Evolutionary conservation across 345 rosid genomes (phyloP), one percentile per base, ranked within the genome.

Genomic region (Populus pruinosa): DNA sequence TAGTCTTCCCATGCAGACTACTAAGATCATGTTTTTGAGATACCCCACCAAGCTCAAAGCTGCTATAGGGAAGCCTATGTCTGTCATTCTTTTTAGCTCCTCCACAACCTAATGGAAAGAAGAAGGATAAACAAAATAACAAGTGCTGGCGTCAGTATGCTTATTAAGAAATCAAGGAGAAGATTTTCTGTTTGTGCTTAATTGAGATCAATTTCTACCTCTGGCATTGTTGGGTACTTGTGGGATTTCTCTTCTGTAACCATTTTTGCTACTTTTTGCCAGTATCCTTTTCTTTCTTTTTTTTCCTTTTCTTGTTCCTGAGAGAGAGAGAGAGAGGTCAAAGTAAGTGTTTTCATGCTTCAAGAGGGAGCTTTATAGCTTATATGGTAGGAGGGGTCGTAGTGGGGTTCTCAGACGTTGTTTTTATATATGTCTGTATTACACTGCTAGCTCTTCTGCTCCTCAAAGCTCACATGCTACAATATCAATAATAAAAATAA

Each of bases 1-100:
- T 2, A 95, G 86, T 12, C 91, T 88, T 27, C 99, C 98, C 94
- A 95, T 88, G 88, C 89, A 93, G 35, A 87, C 87, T 20, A 95
- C 96, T 27, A 88, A 79, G n/a, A 89, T 65, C 94, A 92, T 90
- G 90, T 87, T 92, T 74, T 87, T 95, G 23, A 92, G 81, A 80
- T 95, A 95, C 74, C 85, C 80, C 71, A 89, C 80, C 81, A 93
- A 39, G 87, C 97, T 86, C 87, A 91, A 89, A 71, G 94, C 92
- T 20, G 88, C 87, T 77, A 90, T 83, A 13, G 98, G 98, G 63
- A 90, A 86, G 73, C 93, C 89, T 82, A 93, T 93, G 82, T 86
- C 85, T 65, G 87, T 75, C 73, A 87, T 83, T 77, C 74, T 87
- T 85, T 87, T 93, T 63, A 94, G 78, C 89, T 94, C 98, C 70